Evolutionary conservation across 345 rosid genomes (phyloP), one percentile per base, ranked within the genome.

Genomic region (Lepidium sativum): DNA sequence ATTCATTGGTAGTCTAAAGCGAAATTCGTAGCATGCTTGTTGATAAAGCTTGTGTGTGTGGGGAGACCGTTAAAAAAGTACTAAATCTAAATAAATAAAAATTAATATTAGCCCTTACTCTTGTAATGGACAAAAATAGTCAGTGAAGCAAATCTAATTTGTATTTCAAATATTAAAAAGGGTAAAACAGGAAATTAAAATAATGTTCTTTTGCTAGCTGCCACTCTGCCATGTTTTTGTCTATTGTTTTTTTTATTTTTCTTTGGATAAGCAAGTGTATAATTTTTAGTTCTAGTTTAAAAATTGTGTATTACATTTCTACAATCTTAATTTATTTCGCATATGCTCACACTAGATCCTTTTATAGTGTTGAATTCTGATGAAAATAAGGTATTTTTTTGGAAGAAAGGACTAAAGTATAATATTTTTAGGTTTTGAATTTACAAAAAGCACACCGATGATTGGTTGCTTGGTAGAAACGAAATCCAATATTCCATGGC

Each of bases 21-120:
- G 69, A 61, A 74, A 71, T 65, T 66, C 53, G 49, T 61, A 73
- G 87, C 87, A 80, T 75, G 88, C 85, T 78, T 83, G 86, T 75
- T 86, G 55, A 67, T 66, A 73, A 67, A 66, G 72, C 58, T 60
- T 53, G 27, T 66, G 45, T n/a, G n/a, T 67, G 77, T 60, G 76
- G 68, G 63, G 67, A 72, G 77, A 53, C 72, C 67, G 56, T 65
- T 72, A 50, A 72, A 65, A 72, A 64, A 71, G 77, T 73, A 70
- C 84, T 35, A 77, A 73, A 32, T n/a, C n/a, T n/a, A n/a, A n/a
- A n/a, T n/a, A n/a, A n/a, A n/a, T n/a, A n/a, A n/a, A n/a, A n/a
- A n/a, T n/a, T n/a, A n/a, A n/a, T 72, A 59, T 15, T n/a, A n/a
- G n/a, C n/a, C n/a, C n/a, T n/a, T n/a, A n/a, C n/a, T 57, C n/a